A percentile compares a stretch with the other conserved stretches of the same genome.
Conservation (phyloP, 2,329 filamentous ascomycete genomes). For the Magnaporthiopsis incrustans region DNA sequence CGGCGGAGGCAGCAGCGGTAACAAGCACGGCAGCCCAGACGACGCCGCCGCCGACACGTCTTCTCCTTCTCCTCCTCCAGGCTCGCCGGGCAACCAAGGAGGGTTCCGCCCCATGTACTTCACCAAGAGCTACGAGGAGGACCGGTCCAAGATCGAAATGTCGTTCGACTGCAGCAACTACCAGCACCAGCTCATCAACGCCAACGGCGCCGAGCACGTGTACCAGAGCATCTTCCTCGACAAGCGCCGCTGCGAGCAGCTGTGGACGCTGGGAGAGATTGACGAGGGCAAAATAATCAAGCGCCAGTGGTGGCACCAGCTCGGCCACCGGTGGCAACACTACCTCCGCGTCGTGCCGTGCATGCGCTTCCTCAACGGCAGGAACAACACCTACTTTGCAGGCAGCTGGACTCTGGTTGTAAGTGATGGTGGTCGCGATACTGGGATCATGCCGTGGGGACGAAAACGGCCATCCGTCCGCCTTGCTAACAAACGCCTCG, state of each 20-base stretch:
- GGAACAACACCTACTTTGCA: constrained; percentile 54
- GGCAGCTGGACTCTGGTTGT: constrained; percentile 63
- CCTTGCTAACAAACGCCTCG: not conserved
- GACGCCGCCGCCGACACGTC: too few species aligned
- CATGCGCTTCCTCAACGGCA: constrained; percentile 65
- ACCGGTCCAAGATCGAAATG: constrained; percentile 56
- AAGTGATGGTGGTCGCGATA: constrained; percentile 18
- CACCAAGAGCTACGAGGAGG: constrained; percentile 49
- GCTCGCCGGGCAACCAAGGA: not conserved
- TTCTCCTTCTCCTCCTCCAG: not conserved
- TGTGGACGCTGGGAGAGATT: constrained; percentile 55
- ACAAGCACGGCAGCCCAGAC: constrained; percentile 11
- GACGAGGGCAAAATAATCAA: constrained; percentile 51
- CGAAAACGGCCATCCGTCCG: too few species aligned
- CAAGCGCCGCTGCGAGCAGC: constrained; percentile 38
- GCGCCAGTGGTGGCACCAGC: constrained; percentile 61
- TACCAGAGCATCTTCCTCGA: constrained; percentile 65
- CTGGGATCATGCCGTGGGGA: too few species aligned
- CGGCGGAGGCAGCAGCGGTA: constrained; percentile 41
- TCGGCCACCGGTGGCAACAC: constrained; percentile 57
- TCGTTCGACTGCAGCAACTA: constrained; percentile 71
- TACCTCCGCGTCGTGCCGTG: constrained; percentile 59
- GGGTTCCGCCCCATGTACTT: constrained; percentile 58
- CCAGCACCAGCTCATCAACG: constrained; percentile 58
- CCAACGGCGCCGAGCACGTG: constrained; percentile 48